Base-by-base conservation (phyloP, 768 basidiomycete species). In the Xerocomellus chrysenteron region DNA sequence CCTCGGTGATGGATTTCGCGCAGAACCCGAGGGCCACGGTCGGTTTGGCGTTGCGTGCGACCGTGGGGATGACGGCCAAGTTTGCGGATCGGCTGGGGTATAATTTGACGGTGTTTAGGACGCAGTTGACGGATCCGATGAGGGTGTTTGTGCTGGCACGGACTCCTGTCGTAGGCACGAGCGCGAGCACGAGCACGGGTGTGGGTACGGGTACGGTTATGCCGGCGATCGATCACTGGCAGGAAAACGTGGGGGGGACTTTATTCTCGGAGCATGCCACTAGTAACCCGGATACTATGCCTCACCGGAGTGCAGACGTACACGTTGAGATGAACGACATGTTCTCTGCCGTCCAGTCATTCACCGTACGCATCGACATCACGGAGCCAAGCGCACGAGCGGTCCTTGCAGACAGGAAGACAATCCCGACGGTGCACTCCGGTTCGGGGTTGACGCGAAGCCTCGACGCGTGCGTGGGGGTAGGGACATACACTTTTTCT, bases 341-440 rank as follows among this genome's bases (percentile, higher is more conserved):
- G n/a, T 30, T 12, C 0, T 49, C 55, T 16, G 47, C 46, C 5
- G 28, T 53, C 19, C 39, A 41, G 12, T 61, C 60, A 21, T 58
- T 70, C 26, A 61, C 60, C 1, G 19, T 52, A 28, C 63, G 56
- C 17, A 46, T 69, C 21, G 47, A 68, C 28, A n/a, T 71, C 54
- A 56, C 55, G 9, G 54, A 71, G 52, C 59, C 64, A 10, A 21
- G 12, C 2, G 68, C 53, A n/a, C 54, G 50, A 35, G 41, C 53
- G 7, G 45, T 51, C 21, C 57, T 71, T 28, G 53, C 51, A 16
- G 44, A 61, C 7, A 17, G 26, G 2, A 19, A 36, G 33, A 55
- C 52, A 5, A 19, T 67, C 35, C 60, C 43, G 5, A 58, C 53
- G 3, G 32, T 66, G 11, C 33, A 26, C 17, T 56, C 55, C 0